These are phyloP conservation scores for Penicillium alfredii DNA, from an alignment of 495 filamentous ascomycete species.

Conservation along the genomic window DNA sequence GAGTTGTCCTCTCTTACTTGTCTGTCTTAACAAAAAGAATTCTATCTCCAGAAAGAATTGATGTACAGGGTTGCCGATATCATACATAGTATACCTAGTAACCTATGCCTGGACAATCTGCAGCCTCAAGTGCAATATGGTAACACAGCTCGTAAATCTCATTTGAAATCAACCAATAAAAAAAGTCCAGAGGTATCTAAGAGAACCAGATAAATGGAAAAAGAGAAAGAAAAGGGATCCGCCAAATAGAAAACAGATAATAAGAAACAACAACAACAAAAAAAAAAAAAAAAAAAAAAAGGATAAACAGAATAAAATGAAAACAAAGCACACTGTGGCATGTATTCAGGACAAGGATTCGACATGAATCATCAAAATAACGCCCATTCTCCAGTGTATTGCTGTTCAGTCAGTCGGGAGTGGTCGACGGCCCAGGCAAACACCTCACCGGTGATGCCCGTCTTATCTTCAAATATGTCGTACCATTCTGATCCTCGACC, in stretches of 20 bases:
- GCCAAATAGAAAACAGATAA: conserved; percentile 11
- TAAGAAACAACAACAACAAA: conserved; percentile 1
- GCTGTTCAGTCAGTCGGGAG: conserved; percentile 3
- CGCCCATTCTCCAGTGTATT: conserved; percentile 23
- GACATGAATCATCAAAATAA: conserved; percentile 15
- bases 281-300: background rate
- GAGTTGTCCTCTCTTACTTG: conserved; percentile 17
- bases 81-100: too few relatives aligned
- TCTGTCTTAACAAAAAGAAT: background rate
- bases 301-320: too few relatives aligned
- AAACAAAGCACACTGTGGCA: conserved; percentile 12
- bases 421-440: background rate
- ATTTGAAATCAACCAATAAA: conserved; percentile 19
- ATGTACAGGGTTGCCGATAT: too few relatives aligned
- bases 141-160: conserved; percentile 19
- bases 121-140: background rate
- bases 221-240: conserved; percentile 7
- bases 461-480: too few relatives aligned
- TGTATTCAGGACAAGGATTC: conserved; percentile 11
- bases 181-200: conserved; percentile 27
- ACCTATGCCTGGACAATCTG: too few relatives aligned
- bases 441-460: too few relatives aligned
- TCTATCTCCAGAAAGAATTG: too few relatives aligned
- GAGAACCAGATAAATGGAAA: conserved; percentile 7
- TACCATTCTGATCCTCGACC: background rate